Base-by-base conservation (phyloP, 164 flowering plant species). In the Sedum album region DNA sequence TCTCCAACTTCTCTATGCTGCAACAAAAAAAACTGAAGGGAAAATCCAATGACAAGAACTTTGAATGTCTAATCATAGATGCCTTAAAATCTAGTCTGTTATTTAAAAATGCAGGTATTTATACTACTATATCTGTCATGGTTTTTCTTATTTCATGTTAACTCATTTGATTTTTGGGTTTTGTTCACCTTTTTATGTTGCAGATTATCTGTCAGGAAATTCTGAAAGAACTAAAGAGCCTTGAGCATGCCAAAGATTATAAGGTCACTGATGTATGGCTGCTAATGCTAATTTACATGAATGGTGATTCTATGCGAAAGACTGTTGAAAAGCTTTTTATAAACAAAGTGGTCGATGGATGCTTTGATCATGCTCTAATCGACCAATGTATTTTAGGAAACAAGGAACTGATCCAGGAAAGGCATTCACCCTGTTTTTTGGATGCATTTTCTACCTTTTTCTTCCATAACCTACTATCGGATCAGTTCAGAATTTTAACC, bases 191-290 rank as follows among this genome's bases (percentile, higher is more conserved):
- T 5, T 38, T 42, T 67, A 13, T 67, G 5, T 60, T 31, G 14
- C 69, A 90, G 96, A 74, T 80, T 44, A 82, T 90, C 13, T 86
- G 89, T 70, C 82, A 85, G 68, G 93, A 85, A 78, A 80, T 88
- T 62, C 60, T 91, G 73, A 91, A 85, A 73, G 93, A 86, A 73
- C 60, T 89, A 66, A 85, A 84, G 67, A 33, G 77, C 75, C 72
- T 88, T 38, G 77, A 85, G 60, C 82, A 80, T 66, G 80, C 90
- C 38, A 76, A 66, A 31, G 87, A 91, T 76, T 90, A 88, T 76
- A 89, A 86, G 74, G 87, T 85, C 66, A 81, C 89, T 44, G 97
- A 91, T 76, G 74, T 89, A 49, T 91, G 96, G 96, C 78, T 91
- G 33, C 86, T 91, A 66, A 76, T 87, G 69, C 85, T 91, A 15